Conservation (phyloP, 2,329 filamentous ascomycete species). For the Epichloe gansuensis region DNA sequence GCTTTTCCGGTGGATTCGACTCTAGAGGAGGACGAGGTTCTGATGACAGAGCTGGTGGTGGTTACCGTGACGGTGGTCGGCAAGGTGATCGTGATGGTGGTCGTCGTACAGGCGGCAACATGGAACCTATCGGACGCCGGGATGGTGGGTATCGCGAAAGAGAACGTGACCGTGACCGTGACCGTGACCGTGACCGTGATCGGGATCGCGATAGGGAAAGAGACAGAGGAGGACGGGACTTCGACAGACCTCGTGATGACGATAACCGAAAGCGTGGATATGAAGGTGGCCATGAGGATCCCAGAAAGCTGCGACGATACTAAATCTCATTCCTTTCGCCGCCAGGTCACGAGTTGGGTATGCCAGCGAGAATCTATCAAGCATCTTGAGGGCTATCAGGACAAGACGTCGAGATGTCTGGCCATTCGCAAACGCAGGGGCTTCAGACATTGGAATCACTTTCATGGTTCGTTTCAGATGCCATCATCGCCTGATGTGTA, state of each 20-base stretch:
- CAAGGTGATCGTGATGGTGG: slow-evolving; percentile 18
- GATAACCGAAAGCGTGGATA: slow-evolving; percentile 56
- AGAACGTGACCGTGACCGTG: slow-evolving; percentile 44
- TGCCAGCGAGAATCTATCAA: not conserved
- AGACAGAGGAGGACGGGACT: slow-evolving; percentile 19
- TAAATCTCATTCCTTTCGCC: slow-evolving; percentile 20
- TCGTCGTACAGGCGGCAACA: slow-evolving; percentile 61
- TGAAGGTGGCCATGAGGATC: slow-evolving; percentile 73
- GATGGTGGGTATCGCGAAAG: slow-evolving; percentile 43
- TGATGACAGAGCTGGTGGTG: slow-evolving; percentile 43
- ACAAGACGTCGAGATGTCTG: not conserved
- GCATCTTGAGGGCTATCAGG: not conserved
- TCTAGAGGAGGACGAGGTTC: slow-evolving; percentile 41
- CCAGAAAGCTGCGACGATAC: slow-evolving; percentile 53
- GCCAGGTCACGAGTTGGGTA: not conserved
- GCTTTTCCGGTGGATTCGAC: slow-evolving; percentile 39
- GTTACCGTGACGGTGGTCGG: slow-evolving; percentile 31
- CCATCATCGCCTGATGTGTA: not conserved
- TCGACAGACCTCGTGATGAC: slow-evolving; percentile 45
- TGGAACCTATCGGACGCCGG: slow-evolving; percentile 65
- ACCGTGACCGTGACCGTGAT: slow-evolving; percentile 37
- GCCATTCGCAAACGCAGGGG: not conserved
- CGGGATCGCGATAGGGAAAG: slow-evolving; percentile 29
- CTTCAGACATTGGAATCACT: not conserved
- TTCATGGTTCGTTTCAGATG: not conserved